Evolutionary conservation across 805 yeast genomes (phyloP).

Genomic region (Barnettozyma botsteinii): DNA sequence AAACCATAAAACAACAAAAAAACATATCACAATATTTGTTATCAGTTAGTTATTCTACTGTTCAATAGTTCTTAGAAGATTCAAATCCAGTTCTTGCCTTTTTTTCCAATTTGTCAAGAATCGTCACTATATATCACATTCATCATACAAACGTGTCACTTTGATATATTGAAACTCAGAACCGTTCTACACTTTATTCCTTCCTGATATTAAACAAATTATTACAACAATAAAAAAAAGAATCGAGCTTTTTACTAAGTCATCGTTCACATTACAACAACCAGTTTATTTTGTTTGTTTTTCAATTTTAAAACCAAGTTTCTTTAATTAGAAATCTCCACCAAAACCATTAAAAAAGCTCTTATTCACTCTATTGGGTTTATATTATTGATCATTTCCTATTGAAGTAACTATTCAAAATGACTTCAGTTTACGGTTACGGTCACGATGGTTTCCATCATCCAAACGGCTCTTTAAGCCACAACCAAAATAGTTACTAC

Average conservation of each 20-base stretch:
- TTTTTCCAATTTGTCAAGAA: neutral
- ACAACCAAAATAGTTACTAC: constrained; percentile 3
- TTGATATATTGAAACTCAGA: constrained; percentile 4
- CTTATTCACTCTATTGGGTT: neutral
- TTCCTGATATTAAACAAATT: neutral
- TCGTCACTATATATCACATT: too few species aligned
- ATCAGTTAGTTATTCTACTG: neutral
- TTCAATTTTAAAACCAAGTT: neutral
- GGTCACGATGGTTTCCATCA: constrained; percentile 12
- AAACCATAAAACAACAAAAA: neutral
- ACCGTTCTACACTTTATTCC: neutral
- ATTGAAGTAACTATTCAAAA: too few species aligned
- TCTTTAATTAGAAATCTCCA: too few species aligned
- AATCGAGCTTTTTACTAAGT: constrained; percentile 40
- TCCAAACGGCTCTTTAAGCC: constrained; percentile 2
- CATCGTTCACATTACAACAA: constrained; percentile 26
- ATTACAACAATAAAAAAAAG: neutral
- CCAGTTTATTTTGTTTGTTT: neutral
- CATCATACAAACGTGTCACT: neutral
- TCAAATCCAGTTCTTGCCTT: neutral
- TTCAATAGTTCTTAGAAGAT: constrained; percentile 1
- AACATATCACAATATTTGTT: neutral
- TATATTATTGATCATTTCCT: too few species aligned
- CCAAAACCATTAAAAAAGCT: too few species aligned
- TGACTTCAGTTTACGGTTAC: constrained; percentile 22